phyloP scores from a whole-genome alignment of 2,329 filamentous ascomycete genomes.

The Monilinia fructigena region DNA sequence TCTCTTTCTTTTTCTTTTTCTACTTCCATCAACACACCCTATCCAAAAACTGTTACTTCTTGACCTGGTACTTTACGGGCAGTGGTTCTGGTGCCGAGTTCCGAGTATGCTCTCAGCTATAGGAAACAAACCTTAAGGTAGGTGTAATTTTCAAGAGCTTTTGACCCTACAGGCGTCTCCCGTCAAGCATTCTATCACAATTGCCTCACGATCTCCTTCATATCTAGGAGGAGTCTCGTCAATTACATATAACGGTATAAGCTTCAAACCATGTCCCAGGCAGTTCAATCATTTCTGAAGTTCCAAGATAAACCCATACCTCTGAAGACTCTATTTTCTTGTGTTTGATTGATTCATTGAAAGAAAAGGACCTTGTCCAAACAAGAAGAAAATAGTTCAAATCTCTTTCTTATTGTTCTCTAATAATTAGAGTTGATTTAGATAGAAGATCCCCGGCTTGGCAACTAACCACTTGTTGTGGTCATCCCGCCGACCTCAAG shows the following conservation, averaged over 20 bases:
- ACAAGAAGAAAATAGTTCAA: neutral
- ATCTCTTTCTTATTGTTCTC: neutral
- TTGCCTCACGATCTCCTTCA: too few relatives aligned
- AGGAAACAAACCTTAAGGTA: too few relatives aligned
- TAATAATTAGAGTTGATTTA: neutral
- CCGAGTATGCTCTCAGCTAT: too few relatives aligned
- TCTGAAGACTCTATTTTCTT: neutral
- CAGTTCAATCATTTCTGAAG: neutral
- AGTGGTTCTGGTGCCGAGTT: too few relatives aligned
- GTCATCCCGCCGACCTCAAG: neutral
- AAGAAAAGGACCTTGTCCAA: neutral
- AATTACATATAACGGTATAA: neutral
- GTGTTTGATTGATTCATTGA: neutral
- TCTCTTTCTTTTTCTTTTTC: too few relatives aligned
- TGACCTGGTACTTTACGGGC: neutral
- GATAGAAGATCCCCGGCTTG: neutral
- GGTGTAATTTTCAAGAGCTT: too few relatives aligned
- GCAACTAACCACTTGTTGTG: neutral
- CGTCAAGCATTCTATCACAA: too few relatives aligned
- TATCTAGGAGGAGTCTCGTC: too few relatives aligned
- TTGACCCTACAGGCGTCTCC: too few relatives aligned
- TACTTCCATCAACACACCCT: too few relatives aligned
- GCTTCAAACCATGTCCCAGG: too few relatives aligned
- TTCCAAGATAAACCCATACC: neutral
- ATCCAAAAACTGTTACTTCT: neutral